Evolutionary conservation across 2,329 filamentous ascomycete genomes (phyloP).

Genomic region (Chrysoporthe austroafricana): DNA sequence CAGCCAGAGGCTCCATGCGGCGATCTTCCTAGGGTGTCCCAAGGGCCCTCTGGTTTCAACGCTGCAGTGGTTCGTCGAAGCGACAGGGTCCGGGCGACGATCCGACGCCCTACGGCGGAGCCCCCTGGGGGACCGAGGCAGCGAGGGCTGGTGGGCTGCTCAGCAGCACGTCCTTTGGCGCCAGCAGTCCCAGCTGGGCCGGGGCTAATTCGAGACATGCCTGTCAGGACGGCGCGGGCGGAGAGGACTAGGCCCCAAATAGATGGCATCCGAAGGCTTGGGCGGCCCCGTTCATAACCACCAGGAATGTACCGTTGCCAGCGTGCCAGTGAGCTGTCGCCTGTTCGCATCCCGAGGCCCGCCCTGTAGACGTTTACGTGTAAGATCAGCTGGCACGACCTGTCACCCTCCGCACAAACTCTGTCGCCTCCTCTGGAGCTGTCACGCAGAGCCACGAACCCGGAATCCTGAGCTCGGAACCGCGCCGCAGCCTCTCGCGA

Average conservation of each 20-base stretch:
- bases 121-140: background rate
- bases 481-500: too few species aligned
- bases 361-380: too few species aligned
- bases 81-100: slow-evolving; percentile 1
- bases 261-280: slow-evolving; percentile 5
- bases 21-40: background rate
- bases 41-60: background rate
- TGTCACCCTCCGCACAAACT: too few species aligned
- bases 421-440: too few species aligned
- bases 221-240: background rate
- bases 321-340: too few species aligned
- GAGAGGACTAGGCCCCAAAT: background rate
- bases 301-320: too few species aligned
- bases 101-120: background rate
- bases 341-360: too few species aligned
- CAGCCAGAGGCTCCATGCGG: background rate
- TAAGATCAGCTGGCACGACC: too few species aligned
- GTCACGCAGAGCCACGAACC: too few species aligned
- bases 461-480: too few species aligned
- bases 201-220: background rate
- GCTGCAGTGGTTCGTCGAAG: background rate
- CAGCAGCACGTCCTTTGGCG: background rate
- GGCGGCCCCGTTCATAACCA: background rate
- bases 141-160: background rate
- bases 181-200: background rate